Percentiles rank a stretch among this genome's conserved stretches.
These are phyloP conservation scores for Xerocomus spinulosus DNA, from an alignment of 768 basidiomycete species.

Conservation along the genomic window DNA sequence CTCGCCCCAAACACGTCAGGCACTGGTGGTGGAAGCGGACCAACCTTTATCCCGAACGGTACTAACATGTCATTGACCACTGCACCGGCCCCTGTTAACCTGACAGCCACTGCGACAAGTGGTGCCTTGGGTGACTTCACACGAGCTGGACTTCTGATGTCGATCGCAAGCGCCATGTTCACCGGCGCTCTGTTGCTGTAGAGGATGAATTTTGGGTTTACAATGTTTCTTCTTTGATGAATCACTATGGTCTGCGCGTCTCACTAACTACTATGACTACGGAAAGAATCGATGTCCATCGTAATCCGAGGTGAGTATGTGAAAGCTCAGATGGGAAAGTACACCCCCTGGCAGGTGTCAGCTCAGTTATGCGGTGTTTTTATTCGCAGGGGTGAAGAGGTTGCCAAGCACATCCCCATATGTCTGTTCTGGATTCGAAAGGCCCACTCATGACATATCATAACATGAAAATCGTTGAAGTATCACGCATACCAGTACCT, in stretches of 20 bases:
- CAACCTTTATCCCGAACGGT: constrained; percentile 33
- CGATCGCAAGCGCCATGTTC: constrained; percentile 7
- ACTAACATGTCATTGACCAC: constrained; percentile 31
- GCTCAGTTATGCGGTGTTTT: too few species aligned
- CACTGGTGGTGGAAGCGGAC: constrained; percentile 37
- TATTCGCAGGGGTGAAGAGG: too few species aligned
- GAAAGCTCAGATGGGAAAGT: too few species aligned
- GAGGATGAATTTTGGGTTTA: background rate
- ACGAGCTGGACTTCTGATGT: constrained; percentile 3
- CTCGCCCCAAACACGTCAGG: constrained; percentile 35
- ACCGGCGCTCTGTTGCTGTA: constrained; percentile 15
- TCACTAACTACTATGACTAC: background rate
- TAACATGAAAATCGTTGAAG: too few species aligned
- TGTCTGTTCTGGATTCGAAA: too few species aligned
- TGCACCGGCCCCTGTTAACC: constrained; percentile 37
- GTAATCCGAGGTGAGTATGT: background rate
- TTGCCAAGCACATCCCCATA: too few species aligned
- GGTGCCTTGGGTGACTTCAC: constrained; percentile 3
- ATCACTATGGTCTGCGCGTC: background rate
- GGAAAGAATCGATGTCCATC: background rate
- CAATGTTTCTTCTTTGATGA: background rate
- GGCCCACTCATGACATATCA: too few species aligned
- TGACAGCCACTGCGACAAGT: constrained; percentile 24
- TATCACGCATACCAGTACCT: too few species aligned
- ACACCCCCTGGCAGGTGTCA: too few species aligned